phyloP scores from a whole-genome alignment of 2,329 filamentous ascomycete species.

The Colletotrichum agaves region DNA sequence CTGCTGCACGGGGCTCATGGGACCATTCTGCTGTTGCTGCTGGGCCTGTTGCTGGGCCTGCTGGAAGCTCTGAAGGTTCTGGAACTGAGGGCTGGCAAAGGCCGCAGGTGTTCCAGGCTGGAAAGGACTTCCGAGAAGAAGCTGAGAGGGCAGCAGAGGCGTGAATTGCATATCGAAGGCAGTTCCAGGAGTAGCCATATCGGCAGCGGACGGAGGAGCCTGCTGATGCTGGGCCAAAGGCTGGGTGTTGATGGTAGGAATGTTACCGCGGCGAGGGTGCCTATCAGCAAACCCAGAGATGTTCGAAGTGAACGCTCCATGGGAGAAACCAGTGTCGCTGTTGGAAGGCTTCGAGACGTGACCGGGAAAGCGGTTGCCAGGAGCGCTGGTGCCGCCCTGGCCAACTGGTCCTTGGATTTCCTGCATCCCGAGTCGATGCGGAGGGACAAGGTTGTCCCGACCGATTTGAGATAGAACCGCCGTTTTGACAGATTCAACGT shows the following conservation, averaged over 20 bases:
- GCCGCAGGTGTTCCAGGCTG: conserved; percentile 92
- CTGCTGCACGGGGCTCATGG: conserved; percentile 80
- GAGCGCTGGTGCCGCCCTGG: conserved; percentile 66
- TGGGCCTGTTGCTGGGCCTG: conserved; percentile 64
- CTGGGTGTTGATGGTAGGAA: conserved; percentile 89
- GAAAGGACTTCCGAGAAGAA: conserved; percentile 95
- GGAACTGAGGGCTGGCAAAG: conserved; percentile 92
- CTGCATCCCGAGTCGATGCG: conserved; percentile 92
- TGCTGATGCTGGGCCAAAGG: conserved; percentile 44
- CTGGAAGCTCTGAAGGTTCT: conserved; percentile 82
- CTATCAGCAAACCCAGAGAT: conserved; percentile 86
- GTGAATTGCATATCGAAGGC: conserved; percentile 99
- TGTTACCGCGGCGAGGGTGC: conserved; percentile 84
- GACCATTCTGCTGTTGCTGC: conserved; percentile 67
- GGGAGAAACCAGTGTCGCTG: conserved; percentile 90
- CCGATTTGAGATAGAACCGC: conserved; percentile 80
- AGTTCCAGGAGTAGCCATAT: conserved; percentile 87
- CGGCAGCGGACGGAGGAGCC: conserved; percentile 67
- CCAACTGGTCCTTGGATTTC: conserved; percentile 76
- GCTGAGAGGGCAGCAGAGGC: conserved; percentile 90
- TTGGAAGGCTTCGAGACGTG: conserved; percentile 84
- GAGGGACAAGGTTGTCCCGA: conserved; percentile 88
- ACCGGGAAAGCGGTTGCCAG: conserved; percentile 71
- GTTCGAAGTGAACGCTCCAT: conserved; percentile 91
- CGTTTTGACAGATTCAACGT: conserved; percentile 78